Base-by-base conservation (phyloP, 2,329 filamentous ascomycete genomes). In the Neofusicoccum ribis region DNA sequence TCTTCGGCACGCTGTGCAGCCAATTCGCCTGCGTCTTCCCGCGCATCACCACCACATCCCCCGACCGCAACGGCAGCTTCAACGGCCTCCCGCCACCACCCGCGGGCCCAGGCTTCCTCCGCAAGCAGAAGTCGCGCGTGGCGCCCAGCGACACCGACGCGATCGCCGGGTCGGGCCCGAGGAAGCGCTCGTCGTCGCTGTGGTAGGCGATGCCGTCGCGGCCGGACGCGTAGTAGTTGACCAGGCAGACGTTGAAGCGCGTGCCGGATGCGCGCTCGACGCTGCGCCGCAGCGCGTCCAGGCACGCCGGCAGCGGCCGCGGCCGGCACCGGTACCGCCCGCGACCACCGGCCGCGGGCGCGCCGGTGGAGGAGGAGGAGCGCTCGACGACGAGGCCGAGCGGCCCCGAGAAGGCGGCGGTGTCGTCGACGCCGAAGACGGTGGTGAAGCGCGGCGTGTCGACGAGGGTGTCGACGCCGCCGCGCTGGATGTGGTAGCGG, bases 191-290 rank as follows among this genome's bases (percentile, higher is more conserved):
- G 71, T 94, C 91, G 69, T 94, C 91, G 56, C 88, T 91, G 76
- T 94, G 91, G 72, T 90, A 94, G 11, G 88, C 85, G 56, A 94
- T 94, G 69, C 89, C 91, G 74, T 94, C 91, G 5, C 86, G 80
- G 0, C 91, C 91, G 3, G 85, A 86, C n/a, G 89, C 88, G 72
- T 94, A 94, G 78, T 94, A 94, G 72, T 94, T 94, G 4, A 94
- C 89, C 1, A 94, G 83, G 66, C 88, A 91, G 73, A 93, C 92
- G 73, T 94, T 94, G 78, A 90, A 94, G 0, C 73, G 83, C 71
- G 27, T 1, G 5, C 86, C 84, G 0, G 89, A 91, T 0, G 86
- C 85, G 4, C 83, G 81, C 75, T 94, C 89, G 1, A 89, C 87
- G 9, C 86, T 82, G 39, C 76, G 78, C 9, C 88, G 85, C 7